phyloP scores from a whole-genome alignment of 1,284 basidiomycete genomes.

The Vanrija humicola region DNA sequence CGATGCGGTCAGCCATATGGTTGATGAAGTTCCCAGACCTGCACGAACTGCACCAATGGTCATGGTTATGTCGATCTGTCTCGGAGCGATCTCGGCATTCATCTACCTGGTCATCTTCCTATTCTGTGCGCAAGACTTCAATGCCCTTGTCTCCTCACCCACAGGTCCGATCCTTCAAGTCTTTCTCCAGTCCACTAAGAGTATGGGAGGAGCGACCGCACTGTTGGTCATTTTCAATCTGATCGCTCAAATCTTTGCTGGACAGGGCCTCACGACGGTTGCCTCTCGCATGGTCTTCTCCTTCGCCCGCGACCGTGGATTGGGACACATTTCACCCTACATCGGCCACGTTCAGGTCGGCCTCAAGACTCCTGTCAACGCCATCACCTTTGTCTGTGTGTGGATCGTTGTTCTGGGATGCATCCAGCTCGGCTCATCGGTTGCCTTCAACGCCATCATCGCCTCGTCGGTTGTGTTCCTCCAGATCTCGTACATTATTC shows the following conservation, averaged over 20 bases:
- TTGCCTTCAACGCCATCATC: slow-evolving; percentile 27
- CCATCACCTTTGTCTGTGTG: slow-evolving; percentile 56
- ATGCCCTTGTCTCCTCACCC: slow-evolving; percentile 55
- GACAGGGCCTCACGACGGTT: slow-evolving; percentile 56
- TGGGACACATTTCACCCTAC: slow-evolving; percentile 54
- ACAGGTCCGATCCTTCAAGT: slow-evolving; percentile 63
- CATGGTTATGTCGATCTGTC: slow-evolving; percentile 56
- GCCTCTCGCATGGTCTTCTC: slow-evolving; percentile 64
- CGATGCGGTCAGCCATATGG: slow-evolving; percentile 27
- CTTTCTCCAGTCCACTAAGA: slow-evolving; percentile 61
- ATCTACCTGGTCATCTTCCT: slow-evolving; percentile 62
- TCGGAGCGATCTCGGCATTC: slow-evolving; percentile 58
- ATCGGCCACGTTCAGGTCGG: slow-evolving; percentile 54
- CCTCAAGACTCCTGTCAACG: slow-evolving; percentile 55
- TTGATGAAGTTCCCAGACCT: slow-evolving; percentile 28
- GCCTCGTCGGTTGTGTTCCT: slow-evolving; percentile 15
- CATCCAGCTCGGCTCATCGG: slow-evolving; percentile 31
- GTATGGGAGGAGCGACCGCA: slow-evolving; percentile 54
- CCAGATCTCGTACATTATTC: slow-evolving; percentile 39
- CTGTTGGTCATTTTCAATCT: slow-evolving; percentile 47
- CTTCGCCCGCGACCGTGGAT: slow-evolving; percentile 64
- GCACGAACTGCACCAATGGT: slow-evolving; percentile 12
- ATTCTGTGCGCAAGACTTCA: slow-evolving; percentile 61
- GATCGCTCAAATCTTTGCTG: slow-evolving; percentile 37
- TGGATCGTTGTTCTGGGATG: not conserved